Percentiles rank a stretch among this genome's conserved stretches.
Conservation (phyloP, 202 grass and related monocot species). For the Saccharum hybrid region DNA sequence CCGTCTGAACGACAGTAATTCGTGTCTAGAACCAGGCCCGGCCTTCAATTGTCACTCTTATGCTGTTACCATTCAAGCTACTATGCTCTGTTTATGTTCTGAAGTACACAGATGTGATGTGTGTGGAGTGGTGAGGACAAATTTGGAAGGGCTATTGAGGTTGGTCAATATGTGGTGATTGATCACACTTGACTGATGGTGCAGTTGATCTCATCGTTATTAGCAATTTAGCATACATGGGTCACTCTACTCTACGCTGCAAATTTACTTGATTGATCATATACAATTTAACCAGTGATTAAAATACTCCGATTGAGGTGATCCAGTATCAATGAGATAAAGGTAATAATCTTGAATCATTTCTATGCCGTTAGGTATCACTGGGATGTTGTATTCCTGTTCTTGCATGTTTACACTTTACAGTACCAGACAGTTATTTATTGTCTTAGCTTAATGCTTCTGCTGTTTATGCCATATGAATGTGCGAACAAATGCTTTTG, state of each 20-base stretch:
- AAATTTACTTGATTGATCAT: conserved; percentile 19
- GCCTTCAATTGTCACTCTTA: neutral
- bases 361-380: neutral
- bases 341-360: neutral
- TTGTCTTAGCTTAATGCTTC: neutral
- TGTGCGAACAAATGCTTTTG: neutral
- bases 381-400: conserved; percentile 11
- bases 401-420: conserved; percentile 6
- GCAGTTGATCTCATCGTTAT: neutral
- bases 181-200: neutral
- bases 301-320: neutral
- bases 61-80: neutral
- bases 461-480: neutral
- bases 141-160: neutral
- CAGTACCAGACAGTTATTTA: neutral
- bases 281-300: neutral
- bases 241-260: neutral
- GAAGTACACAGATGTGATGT: neutral
- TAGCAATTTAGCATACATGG: neutral
- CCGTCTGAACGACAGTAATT: neutral
- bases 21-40: neutral
- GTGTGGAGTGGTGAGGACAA: neutral
- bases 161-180: neutral
- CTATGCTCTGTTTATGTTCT: conserved; percentile 11
- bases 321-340: neutral